Evolutionary conservation across 768 basidiomycete species (phyloP), one percentile per base, ranked within the genome.

Genomic region (Calocybe cyanea): DNA sequence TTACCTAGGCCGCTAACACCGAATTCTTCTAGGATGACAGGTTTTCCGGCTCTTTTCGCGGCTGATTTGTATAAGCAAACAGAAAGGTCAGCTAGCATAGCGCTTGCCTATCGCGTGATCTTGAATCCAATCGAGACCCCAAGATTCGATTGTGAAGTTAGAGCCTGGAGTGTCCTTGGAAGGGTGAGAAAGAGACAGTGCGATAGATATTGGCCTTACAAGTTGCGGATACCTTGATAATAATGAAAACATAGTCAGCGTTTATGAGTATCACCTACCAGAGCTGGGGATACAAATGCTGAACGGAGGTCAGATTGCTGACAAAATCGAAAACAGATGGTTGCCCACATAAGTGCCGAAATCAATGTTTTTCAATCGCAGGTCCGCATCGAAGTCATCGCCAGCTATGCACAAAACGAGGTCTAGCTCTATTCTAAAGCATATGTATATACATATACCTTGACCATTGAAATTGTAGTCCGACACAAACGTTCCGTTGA

Each of bases 1-100:
- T 41, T 49, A 78, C 76, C 58, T 2, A 72, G 47, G 14, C 72
- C 72, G 23, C 53, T 55, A 1, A 79, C 64, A 7, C 82, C 81
- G 54, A 83, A 84, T 52, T 84, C 83, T 55, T 85, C 83, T 40
- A 82, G 56, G 41, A 83, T 65, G 17, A 81, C 70, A 0, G 83
- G 81, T 58, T 86, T 85, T 53, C 73, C 71, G 32, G 70, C 72
- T 41, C 64, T 68, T 49, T 69, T 70, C 0, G 78, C 76, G 23
- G 76, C 78, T 78, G 48, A 15, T 46, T 32, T 34, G 15, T 34
- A 10, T 35, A 40, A 28, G n/a, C 15, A 19, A 32, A 14, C 45
- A 32, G 24, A 11, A 19, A 20, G 25, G 23, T 14, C 3, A 25
- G 20, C 11, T 35, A 38, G 40, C 24, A 45, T 6, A 15, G n/a